These are phyloP conservation scores for Zoysia matrella DNA, from an alignment of 202 grass and related monocot genomes.

Conservation along the genomic window DNA sequence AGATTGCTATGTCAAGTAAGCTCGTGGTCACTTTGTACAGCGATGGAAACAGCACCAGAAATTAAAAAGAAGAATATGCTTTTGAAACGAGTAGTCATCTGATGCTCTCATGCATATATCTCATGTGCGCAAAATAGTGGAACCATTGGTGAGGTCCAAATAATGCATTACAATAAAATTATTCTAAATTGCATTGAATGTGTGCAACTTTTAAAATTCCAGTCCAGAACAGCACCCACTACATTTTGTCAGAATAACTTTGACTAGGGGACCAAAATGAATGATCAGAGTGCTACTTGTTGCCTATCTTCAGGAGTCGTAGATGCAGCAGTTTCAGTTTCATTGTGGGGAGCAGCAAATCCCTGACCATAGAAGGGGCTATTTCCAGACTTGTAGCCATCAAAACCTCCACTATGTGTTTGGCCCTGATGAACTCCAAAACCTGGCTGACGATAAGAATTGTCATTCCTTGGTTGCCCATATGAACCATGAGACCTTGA, in stretches of 20 bases:
- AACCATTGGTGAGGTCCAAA: too few relatives aligned
- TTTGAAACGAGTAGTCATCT: too few relatives aligned
- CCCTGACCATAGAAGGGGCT: constrained; percentile 29
- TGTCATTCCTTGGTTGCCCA: background rate
- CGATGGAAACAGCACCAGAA: too few relatives aligned
- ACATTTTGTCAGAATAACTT: background rate
- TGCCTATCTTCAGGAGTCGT: constrained; percentile 11
- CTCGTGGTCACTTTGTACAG: too few relatives aligned
- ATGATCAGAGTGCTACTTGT: constrained; percentile 27
- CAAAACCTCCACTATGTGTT: background rate
- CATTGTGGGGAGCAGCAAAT: constrained; percentile 29
- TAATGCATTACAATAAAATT: background rate
- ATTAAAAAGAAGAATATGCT: too few relatives aligned
- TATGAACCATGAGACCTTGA: constrained; percentile 22
- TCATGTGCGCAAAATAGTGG: too few relatives aligned
- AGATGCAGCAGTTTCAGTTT: constrained; percentile 15
- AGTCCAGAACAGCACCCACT: background rate
- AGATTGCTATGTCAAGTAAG: too few relatives aligned
- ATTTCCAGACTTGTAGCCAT: background rate
- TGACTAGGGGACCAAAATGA: background rate
- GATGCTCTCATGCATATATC: too few relatives aligned
- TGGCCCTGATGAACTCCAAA: constrained; percentile 28
- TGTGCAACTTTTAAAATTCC: background rate
- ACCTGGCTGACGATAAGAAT: constrained; percentile 6
- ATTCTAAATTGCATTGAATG: background rate